phyloP scores from a whole-genome alignment of 495 filamentous ascomycete genomes.

The Ramalina intermedia region DNA sequence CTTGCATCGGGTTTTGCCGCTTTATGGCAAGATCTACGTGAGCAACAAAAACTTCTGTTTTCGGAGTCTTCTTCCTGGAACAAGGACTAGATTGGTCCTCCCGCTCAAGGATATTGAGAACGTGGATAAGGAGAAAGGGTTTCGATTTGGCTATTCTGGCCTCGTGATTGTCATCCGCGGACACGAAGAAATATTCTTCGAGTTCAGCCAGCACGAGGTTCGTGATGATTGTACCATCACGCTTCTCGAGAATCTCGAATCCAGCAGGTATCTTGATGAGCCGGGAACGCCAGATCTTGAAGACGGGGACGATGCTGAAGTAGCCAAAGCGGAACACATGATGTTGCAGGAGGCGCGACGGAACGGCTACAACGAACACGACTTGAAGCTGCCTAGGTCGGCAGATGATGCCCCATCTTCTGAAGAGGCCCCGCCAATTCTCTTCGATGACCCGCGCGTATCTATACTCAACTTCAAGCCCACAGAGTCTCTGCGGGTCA shows the following conservation, averaged over 20 bases:
- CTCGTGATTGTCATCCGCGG: slow-evolving; percentile 83
- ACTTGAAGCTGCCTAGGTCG: slow-evolving; percentile 40
- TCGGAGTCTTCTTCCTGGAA: slow-evolving; percentile 77
- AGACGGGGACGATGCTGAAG: slow-evolving; percentile 56
- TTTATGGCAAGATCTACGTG: slow-evolving; percentile 96
- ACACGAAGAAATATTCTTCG: slow-evolving; percentile 94
- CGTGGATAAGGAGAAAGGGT: slow-evolving; percentile 88
- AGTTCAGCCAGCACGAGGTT: slow-evolving; percentile 61
- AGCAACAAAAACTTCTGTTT: slow-evolving; percentile 87
- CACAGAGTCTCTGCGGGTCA: slow-evolving; percentile 63
- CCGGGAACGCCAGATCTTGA: slow-evolving; percentile 53
- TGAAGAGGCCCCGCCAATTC: slow-evolving; percentile 49
- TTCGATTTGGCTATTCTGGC: slow-evolving; percentile 81
- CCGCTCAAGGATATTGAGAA: slow-evolving; percentile 89
- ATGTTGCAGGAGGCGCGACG: slow-evolving; percentile 66
- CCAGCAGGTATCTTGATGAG: slow-evolving; percentile 55
- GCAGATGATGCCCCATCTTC: slow-evolving; percentile 28
- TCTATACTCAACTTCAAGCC: slow-evolving; percentile 96
- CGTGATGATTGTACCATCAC: slow-evolving; percentile 84
- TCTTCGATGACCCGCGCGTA: slow-evolving; percentile 83
- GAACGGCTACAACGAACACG: slow-evolving; percentile 43
- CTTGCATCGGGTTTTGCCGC: slow-evolving; percentile 71
- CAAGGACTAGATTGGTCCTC: slow-evolving; percentile 83
- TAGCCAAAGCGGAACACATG: slow-evolving; percentile 68
- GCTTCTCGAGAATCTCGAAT: slow-evolving; percentile 60